Percentiles rank a stretch among this genome's conserved stretches.
Evolutionary conservation across 192 early-diverging fungal genomes (phyloP).

Genomic region (Podila clonocystis): DNA sequence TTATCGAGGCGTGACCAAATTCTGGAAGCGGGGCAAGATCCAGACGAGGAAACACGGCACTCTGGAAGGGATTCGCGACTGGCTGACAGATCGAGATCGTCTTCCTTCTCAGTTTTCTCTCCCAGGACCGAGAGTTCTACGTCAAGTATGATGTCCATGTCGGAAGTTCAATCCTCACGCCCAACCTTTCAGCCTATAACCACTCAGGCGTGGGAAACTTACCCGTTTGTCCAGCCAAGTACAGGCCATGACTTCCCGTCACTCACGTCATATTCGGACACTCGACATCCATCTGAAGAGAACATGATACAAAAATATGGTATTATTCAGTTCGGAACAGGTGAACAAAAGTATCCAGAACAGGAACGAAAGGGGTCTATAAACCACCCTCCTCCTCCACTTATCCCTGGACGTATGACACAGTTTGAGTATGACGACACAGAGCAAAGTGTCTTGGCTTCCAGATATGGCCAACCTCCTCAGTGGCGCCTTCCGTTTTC

Average conservation of each 20-base stretch:
- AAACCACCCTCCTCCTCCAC: too few species aligned
- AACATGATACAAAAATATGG: not conserved
- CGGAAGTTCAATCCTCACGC: not conserved
- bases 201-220: not conserved
- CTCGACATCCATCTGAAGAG: not conserved
- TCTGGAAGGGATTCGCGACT: not conserved
- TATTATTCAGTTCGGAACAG: too few species aligned
- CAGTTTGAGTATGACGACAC: too few species aligned
- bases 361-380: too few species aligned
- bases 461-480: too few species aligned
- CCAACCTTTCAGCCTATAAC: not conserved
- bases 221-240: not conserved
- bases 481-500: too few species aligned
- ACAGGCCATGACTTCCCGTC: not conserved
- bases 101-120: slow-evolving; percentile 17
- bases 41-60: not conserved
- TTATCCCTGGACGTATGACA: too few species aligned
- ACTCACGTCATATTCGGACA: not conserved
- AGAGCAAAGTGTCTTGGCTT: too few species aligned
- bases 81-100: slow-evolving; percentile 11
- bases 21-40: not conserved
- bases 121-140: slow-evolving; percentile 11
- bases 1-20: not conserved
- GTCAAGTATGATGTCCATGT: not conserved
- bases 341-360: too few species aligned